Base-by-base conservation (phyloP, 352 stramenopile species). In the Phytophthora chlamydospora region DNA sequence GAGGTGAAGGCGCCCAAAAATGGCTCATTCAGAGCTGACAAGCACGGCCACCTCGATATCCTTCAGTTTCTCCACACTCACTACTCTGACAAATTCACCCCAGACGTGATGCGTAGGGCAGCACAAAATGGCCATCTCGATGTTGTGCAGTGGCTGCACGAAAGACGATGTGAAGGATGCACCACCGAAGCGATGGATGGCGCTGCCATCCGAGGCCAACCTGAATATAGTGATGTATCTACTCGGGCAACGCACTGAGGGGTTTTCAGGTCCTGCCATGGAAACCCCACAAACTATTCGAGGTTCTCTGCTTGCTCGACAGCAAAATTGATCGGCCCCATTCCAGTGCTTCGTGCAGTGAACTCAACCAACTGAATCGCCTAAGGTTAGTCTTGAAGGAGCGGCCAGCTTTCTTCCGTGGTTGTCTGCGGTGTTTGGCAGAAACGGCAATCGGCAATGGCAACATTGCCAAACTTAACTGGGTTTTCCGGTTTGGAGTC, bases 21-120 rank as follows among this genome's bases (percentile, higher is more conserved):
- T 19, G 8, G 4, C 41, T 10, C 19, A 19, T 32, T 3, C 9
- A 17, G 17, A 17, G 41, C 40, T 14, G 40, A 17, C 13, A 16
- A 6, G 19, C 3, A 17, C 16, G 40, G 17, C 21, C 41, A 47
- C 12, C 21, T 47, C 9, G 41, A 47, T 11, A 14, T 47, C 19
- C 41, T 47, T 16, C 9, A 47, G 41, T 47, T 47, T 34, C 41
- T 47, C 17, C 41, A 47, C 21, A 33, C 17, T 4, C 17, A 47
- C 12, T 47, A 47, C 41, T 29, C 16, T 3, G 14, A 39, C 5
- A 39, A 9, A 16, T 52, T 52, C 27, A 27, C n/a, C n/a, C n/a
- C n/a, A n/a, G n/a, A n/a, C 7, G 40, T 21, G 8, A 46, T 46
- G 40, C 7, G 11, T 4, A 9, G 17, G 32, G 40, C 40, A 17